Evolutionary conservation across 257 asterid genomes (phyloP), one percentile per base, ranked within the genome.

Genomic region (Oldenlandia corymbosa): DNA sequence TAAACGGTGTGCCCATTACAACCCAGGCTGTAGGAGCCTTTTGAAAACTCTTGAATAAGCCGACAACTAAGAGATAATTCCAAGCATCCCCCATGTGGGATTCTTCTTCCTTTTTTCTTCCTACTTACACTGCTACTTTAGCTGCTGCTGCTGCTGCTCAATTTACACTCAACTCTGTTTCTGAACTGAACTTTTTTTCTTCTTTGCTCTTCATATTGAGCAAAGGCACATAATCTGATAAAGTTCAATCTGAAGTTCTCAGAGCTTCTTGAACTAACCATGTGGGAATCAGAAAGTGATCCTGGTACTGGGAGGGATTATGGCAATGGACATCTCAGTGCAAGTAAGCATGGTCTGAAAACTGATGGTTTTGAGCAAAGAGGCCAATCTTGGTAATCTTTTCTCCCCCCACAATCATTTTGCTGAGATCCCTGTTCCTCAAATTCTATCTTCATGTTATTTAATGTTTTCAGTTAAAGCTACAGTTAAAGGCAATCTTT

Each of bases 231-330:
- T 47, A 24, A 28, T 66, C 64, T 17, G 23, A 5, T 39, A 1
- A 47, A 43, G 6, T 58, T 32, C 73, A 50, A 58, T 36, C 72
- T 50, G 56, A 73, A 70, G 43, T 9, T 57, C 48, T 18, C 34
- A 1, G 47, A 69, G 42, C 54, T 67, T 46, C 57, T 56, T 28
- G 39, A 63, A 10, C 20, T 55, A 49, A 53, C 23, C 46, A 91
- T 91, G 98, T 91, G 96, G 98, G 98, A 91, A 64, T 84, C 95
- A 0, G 96, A 91, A 46, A 60, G 78, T 20, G 96, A 91, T 63
- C 73, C 95, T 10, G 73, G 69, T 4, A 82, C 86, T 16, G 83
- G 83, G 5, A 42, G 86, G 34, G 95, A 82, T 59, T 85, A 79
- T 36, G 84, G 85, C 28, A 77, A 83, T 73, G 98, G 97, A 72